Conservation (phyloP, 306 rosid species). For the Vicia villosa region DNA sequence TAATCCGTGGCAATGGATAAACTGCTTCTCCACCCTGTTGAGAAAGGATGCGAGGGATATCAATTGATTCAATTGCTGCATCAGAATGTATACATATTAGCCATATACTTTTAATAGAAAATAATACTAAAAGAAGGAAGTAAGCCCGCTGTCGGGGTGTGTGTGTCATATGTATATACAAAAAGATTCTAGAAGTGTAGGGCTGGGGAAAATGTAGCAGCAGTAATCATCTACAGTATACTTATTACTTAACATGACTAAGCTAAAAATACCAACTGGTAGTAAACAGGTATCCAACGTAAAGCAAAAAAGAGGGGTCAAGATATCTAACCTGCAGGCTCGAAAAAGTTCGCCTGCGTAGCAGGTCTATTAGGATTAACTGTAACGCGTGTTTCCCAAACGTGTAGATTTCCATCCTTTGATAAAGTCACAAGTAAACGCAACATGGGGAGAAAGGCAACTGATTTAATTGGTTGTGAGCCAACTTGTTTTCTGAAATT, state of each 20-base stretch:
- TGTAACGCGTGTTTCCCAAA: constrained; percentile 86
- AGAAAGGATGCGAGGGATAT: constrained; percentile 93
- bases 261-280: constrained; percentile 23
- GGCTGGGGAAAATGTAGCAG: constrained; percentile 26
- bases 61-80: constrained; percentile 93
- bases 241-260: constrained; percentile 7
- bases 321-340: constrained; percentile 80
- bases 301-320: constrained; percentile 20
- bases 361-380: constrained; percentile 89
- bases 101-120: constrained; percentile 24
- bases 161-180: not conserved
- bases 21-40: constrained; percentile 98
- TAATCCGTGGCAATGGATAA: constrained; percentile 85
- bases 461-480: constrained; percentile 84
- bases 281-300: constrained; percentile 1
- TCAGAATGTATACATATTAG: constrained; percentile 36
- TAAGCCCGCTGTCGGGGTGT: not conserved
- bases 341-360: constrained; percentile 83
- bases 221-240: constrained; percentile 8
- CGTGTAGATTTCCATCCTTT: constrained; percentile 89
- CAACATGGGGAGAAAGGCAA: constrained; percentile 87
- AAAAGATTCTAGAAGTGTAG: constrained; percentile 26
- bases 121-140: constrained; percentile 25
- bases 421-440: constrained; percentile 86
- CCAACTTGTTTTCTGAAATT: constrained; percentile 93